phyloP scores from a whole-genome alignment of 2,329 filamentous ascomycete genomes.

The Neoascochyta sp. region DNA sequence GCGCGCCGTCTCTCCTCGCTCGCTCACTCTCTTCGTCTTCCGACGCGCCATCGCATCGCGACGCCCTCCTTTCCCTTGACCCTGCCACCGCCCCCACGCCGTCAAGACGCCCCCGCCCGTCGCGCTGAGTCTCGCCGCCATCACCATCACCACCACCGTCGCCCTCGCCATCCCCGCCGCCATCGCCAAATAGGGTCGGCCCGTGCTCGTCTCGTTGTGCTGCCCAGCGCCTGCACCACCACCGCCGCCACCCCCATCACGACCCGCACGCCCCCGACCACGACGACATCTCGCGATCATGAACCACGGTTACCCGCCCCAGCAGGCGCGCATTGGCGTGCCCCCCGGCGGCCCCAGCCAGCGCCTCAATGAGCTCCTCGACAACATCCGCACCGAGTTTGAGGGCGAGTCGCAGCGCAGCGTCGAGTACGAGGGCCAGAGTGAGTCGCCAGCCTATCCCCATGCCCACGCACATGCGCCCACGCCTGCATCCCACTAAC shows the following conservation, averaged over 20 bases:
- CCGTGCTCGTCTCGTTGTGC: too few species aligned
- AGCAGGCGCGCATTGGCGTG: slow-evolving; percentile 79
- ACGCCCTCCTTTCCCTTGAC: too few species aligned
- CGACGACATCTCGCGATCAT: slow-evolving; percentile 48
- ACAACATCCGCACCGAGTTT: slow-evolving; percentile 86
- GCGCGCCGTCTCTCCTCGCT: too few species aligned
- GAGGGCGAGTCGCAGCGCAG: slow-evolving; percentile 77
- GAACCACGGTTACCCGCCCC: slow-evolving; percentile 63
- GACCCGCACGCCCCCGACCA: slow-evolving; percentile 2
- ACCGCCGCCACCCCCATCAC: slow-evolving; percentile 14
- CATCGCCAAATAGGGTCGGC: too few species aligned
- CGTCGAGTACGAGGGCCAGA: slow-evolving; percentile 87
- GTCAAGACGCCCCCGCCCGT: too few species aligned
- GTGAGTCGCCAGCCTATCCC: too few species aligned
- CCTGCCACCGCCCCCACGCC: too few species aligned
- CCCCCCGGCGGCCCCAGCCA: slow-evolving; percentile 56
- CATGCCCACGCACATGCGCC: too few species aligned
- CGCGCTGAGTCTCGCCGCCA: too few species aligned
- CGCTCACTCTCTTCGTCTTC: too few species aligned
- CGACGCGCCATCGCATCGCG: too few species aligned
- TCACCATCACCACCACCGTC: slow-evolving; percentile 8
- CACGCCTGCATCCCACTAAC: too few species aligned
- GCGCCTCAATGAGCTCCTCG: slow-evolving; percentile 86
- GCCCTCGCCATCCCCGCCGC: slow-evolving; percentile 14
- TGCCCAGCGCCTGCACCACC: slow-evolving; percentile 14